Evolutionary conservation across 2,329 filamentous ascomycete genomes (phyloP), one percentile per base, ranked within the genome.

Genomic region (Graphium sp.): DNA sequence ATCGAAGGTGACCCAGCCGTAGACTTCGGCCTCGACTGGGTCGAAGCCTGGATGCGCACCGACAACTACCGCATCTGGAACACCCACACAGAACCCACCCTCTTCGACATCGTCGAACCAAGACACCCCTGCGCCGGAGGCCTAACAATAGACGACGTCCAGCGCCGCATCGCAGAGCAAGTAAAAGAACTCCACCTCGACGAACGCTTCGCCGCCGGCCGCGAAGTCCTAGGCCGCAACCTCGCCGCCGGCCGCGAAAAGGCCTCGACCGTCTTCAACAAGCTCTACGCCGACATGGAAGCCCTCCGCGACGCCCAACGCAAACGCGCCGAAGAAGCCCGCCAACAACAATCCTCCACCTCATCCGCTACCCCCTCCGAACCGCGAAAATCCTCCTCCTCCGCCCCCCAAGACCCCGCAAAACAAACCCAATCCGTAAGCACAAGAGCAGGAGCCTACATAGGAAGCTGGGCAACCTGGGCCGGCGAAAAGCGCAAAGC

Each of bases 21-120:
- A 18, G 89, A 98, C 44, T 98, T 92, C 49, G 75, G 79, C 19
- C 51, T 62, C 14, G 79, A 93, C 15, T 98, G 84, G 60, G 62
- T 95, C 20, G 71, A 84, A n/a, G 71, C 73, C 13, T 98, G 89
- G 89, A 70, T 69, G 41, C 66, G 66, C 35, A 94, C 87, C 0
- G 78, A 92, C 36, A 95, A 95, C 46, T 93, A 89, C 50, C 69
- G 78, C 28, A 76, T 98, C 35, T 98, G 91, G 71, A 65, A 85
- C 37, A 61, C 66, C 10, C 59, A 80, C 40, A 82, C 77, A 3
- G 85, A 94, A 45, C 74, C 75, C 11, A 79, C 93, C 43, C 65
- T 98, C 11, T 98, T 95, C 45, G 87, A 93, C 39, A 82, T 98
- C 37, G 79, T 91, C 10, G 84, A 92, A 45, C 89, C 89, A 2